Conservation (phyloP, 2,329 filamentous ascomycete genomes). For the Sphaerostilbella broomeana region DNA sequence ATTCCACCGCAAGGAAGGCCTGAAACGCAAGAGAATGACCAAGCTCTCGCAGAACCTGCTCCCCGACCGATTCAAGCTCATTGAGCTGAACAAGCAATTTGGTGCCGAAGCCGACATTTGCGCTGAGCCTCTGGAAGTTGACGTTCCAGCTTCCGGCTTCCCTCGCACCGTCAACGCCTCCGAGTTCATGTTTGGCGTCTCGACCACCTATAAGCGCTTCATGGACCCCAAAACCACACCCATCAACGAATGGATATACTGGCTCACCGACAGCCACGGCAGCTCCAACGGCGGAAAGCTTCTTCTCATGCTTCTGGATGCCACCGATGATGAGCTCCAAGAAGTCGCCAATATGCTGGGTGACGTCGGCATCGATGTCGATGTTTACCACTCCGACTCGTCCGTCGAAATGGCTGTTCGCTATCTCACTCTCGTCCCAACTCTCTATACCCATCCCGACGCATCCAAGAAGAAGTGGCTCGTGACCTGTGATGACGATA, state of each 20-base stretch:
- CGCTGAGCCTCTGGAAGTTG: slow-evolving; percentile 42
- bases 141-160: slow-evolving; percentile 44
- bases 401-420: slow-evolving; percentile 51
- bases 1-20: slow-evolving; percentile 40
- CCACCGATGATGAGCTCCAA: slow-evolving; percentile 43
- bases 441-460: slow-evolving; percentile 46
- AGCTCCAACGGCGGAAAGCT: slow-evolving; percentile 52
- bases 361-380: slow-evolving; percentile 47
- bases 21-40: slow-evolving; percentile 46
- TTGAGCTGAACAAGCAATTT: slow-evolving; percentile 40
- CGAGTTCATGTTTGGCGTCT: slow-evolving; percentile 54
- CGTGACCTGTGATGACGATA: slow-evolving; percentile 58
- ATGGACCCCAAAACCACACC: slow-evolving; percentile 45
- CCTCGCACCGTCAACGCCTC: slow-evolving; percentile 47
- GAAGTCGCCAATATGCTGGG: slow-evolving; percentile 42
- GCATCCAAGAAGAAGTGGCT: slow-evolving; percentile 50
- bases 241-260: slow-evolving; percentile 53
- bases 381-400: slow-evolving; percentile 49
- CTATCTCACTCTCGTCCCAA: slow-evolving; percentile 49
- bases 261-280: slow-evolving; percentile 51
- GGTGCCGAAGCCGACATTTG: slow-evolving; percentile 37
- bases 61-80: slow-evolving; percentile 39
- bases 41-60: slow-evolving; percentile 42
- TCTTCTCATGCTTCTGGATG: slow-evolving; percentile 47
- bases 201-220: slow-evolving; percentile 50